Conservation (phyloP, 345 rosid genomes). For the Salix suchowensis region DNA sequence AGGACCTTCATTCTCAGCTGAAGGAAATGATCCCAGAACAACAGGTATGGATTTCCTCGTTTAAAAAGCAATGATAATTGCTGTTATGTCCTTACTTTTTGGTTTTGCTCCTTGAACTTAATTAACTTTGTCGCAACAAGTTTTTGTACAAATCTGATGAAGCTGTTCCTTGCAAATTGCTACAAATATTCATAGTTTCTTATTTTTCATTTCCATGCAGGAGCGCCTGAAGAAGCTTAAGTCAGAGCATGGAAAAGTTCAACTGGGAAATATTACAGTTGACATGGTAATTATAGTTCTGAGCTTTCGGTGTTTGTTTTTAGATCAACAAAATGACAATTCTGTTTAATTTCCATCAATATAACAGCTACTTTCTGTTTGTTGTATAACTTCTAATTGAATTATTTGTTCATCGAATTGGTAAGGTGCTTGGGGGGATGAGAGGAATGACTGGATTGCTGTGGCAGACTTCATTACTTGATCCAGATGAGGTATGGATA, state of each 20-base stretch:
- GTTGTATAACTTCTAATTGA: background rate
- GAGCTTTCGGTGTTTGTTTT: background rate
- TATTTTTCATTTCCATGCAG: conserved; percentile 34
- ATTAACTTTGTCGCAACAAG: background rate
- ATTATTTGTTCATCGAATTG: conserved; percentile 7
- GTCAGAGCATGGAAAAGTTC: conserved; percentile 81
- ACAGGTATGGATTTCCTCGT: conserved; percentile 46
- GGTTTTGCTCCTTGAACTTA: background rate
- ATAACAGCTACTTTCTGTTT: background rate
- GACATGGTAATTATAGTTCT: conserved; percentile 60
- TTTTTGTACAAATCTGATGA: background rate
- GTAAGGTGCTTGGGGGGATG: conserved; percentile 95
- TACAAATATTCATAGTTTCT: background rate
- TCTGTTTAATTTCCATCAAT: no score
- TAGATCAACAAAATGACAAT: background rate
- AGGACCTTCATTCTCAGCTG: conserved; percentile 91
- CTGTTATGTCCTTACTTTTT: background rate
- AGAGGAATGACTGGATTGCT: conserved; percentile 98
- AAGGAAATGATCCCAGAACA: conserved; percentile 91
- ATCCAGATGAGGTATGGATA: conserved; percentile 73
- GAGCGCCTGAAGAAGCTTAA: conserved; percentile 87
- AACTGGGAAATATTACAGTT: conserved; percentile 81
- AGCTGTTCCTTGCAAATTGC: background rate
- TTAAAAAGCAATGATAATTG: background rate
- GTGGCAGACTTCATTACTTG: conserved; percentile 98